phyloP scores from a whole-genome alignment of 129 eudicot species.

The Helichrysum umbraculigerum region DNA sequence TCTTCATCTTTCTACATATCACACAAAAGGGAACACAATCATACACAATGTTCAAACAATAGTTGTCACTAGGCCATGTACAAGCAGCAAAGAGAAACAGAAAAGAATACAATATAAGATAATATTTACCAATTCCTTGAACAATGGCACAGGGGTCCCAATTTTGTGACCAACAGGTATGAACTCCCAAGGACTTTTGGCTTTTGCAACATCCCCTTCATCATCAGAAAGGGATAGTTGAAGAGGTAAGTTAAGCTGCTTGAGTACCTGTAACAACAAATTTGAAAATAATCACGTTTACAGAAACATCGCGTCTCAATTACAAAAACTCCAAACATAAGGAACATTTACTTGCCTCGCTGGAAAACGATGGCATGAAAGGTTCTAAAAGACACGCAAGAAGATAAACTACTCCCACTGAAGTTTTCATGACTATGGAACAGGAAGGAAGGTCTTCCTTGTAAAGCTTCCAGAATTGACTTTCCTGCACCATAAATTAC shows the following conservation, averaged over 20 bases:
- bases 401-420: conserved; percentile 87
- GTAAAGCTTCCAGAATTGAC: conserved; percentile 96
- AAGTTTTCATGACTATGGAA: conserved; percentile 82
- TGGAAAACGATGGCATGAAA: conserved; percentile 89
- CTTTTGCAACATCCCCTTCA: conserved; percentile 64
- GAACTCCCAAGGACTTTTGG: conserved; percentile 80
- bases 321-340: background rate
- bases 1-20: conserved; percentile 79
- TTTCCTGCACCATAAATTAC: conserved; percentile 49
- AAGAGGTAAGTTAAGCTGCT: conserved; percentile 76
- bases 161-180: conserved; percentile 78
- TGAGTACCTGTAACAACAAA: conserved; percentile 63
- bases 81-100: conserved; percentile 18
- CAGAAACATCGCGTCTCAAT: background rate
- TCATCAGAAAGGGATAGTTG: conserved; percentile 74
- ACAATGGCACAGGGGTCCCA: conserved; percentile 94
- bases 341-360: conserved; percentile 51
- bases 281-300: background rate
- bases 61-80: background rate
- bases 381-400: conserved; percentile 91
- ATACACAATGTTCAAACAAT: conserved; percentile 3
- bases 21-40: background rate
- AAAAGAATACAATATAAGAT: conserved; percentile 7
- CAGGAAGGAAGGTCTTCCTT: conserved; percentile 76
- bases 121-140: conserved; percentile 73